Evolutionary conservation across 148 eudicot genomes (phyloP).

Genomic region (Simmondsia chinensis): DNA sequence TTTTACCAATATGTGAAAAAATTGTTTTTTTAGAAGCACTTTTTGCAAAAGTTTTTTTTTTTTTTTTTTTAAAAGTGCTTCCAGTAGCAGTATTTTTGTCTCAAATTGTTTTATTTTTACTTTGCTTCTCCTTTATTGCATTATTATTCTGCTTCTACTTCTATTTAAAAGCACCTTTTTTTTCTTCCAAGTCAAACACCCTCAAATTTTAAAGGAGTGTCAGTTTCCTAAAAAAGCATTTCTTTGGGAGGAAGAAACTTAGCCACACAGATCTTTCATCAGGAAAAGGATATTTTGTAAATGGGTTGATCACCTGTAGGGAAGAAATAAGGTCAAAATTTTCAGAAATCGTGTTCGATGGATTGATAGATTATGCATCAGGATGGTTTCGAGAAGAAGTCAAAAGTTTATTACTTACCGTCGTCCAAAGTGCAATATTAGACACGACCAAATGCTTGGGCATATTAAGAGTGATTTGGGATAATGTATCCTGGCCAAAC

Average conservation of each 20-base stretch:
- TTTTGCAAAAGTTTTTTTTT: no score
- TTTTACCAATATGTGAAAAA: no score
- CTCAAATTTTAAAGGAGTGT: no score
- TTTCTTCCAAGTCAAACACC: no score
- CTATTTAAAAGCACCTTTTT: no score
- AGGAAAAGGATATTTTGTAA: constrained; percentile 64
- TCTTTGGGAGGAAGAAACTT: neutral
- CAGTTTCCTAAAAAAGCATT: no score
- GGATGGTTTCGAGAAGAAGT: neutral
- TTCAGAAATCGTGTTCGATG: neutral
- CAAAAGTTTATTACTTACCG: constrained; percentile 36
- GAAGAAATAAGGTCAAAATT: neutral
- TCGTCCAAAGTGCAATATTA: constrained; percentile 76
- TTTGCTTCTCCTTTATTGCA: no score
- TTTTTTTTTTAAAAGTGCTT: no score
- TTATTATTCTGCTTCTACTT: no score
- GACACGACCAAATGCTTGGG: constrained; percentile 49
- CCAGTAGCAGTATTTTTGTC: no score
- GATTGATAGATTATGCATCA: neutral
- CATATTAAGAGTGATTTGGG: constrained; percentile 87
- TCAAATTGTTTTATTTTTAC: no score
- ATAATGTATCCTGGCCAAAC: constrained; percentile 64
- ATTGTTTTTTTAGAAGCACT: no score
- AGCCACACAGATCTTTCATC: neutral
- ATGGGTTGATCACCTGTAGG: constrained; percentile 61